A percentile compares a stretch with the other conserved stretches of the same genome.
Evolutionary conservation across 257 asterid species (phyloP).

Genomic region (Penstemon davidsonii): DNA sequence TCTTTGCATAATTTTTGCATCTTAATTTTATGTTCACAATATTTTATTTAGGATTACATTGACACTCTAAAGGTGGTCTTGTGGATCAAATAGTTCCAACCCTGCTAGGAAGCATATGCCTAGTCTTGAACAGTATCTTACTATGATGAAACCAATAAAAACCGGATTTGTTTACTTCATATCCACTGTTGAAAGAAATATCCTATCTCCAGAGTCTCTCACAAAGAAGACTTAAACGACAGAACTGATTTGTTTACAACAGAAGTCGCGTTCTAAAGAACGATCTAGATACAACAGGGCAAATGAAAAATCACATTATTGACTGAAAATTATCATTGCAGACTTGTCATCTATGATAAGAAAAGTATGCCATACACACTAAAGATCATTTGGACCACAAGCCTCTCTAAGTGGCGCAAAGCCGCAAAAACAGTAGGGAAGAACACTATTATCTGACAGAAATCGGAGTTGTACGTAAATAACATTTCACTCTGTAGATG

Average conservation of each 20-base stretch:
- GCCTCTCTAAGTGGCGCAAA: not conserved
- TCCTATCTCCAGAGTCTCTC: not conserved
- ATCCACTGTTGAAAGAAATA: not conserved
- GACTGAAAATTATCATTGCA: conserved; percentile 10
- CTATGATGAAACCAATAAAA: not conserved
- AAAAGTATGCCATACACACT: not conserved
- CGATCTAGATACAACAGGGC: not conserved
- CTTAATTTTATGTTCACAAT: not conserved
- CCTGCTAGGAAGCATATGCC: not conserved
- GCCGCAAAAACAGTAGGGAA: not conserved
- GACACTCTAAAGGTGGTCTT: not conserved
- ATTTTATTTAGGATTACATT: not conserved
- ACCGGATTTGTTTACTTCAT: not conserved
- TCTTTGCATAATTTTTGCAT: not conserved
- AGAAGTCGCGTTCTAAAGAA: not conserved
- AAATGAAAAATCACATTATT: not conserved
- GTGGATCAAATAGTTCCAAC: not conserved
- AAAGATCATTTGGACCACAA: not conserved
- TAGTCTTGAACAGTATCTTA: not conserved
- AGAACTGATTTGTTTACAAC: not conserved
- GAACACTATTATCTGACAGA: not conserved
- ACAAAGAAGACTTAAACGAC: no score
- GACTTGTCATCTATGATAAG: not conserved
- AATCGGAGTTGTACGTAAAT: not conserved
- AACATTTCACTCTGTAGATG: not conserved